These are phyloP conservation scores for Fusarium neocosmosporiellum DNA, from an alignment of 2,329 filamentous ascomycete species.

Conservation along the genomic window DNA sequence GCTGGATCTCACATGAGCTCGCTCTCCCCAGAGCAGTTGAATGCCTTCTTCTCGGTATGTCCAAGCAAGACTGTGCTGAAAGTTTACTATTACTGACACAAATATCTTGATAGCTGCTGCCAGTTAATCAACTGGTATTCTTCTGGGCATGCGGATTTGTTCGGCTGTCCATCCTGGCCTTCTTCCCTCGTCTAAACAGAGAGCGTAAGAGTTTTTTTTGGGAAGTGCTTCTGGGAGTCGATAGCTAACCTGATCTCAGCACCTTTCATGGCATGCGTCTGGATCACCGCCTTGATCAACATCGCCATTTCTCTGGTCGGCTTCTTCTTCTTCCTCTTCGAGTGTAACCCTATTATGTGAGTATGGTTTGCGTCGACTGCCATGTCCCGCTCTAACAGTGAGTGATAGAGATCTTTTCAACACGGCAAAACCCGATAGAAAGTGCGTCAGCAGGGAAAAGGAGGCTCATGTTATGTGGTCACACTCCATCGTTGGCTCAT, in stretches of 20 bases:
- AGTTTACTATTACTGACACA: neutral
- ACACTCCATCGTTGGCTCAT: slow-evolving; percentile 47
- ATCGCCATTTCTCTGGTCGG: slow-evolving; percentile 18
- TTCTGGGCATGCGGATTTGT: slow-evolving; percentile 35
- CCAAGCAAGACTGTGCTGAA: neutral
- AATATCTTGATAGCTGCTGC: slow-evolving; percentile 13
- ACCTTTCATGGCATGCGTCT: slow-evolving; percentile 28
- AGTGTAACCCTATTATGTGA: slow-evolving; percentile 35
- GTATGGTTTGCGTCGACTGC: neutral
- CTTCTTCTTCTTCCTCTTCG: slow-evolving; percentile 38
- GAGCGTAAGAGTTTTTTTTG: slow-evolving; percentile 25
- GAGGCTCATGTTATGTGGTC: neutral
- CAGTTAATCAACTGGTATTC: slow-evolving; percentile 35
- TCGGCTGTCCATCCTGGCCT: slow-evolving; percentile 37
- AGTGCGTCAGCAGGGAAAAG: neutral
- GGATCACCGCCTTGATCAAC: slow-evolving; percentile 19
- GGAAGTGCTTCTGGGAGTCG: neutral
- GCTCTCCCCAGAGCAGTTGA: slow-evolving; percentile 19
- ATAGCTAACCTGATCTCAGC: slow-evolving; percentile 5
- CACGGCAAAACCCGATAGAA: neutral
- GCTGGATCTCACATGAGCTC: slow-evolving; percentile 27
- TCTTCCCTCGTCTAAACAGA: slow-evolving; percentile 33
- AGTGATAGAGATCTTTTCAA: neutral
- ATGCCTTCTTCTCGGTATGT: slow-evolving; percentile 34
- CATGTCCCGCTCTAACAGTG: neutral